Evolutionary conservation across 305 asterid species (phyloP).

Genomic region (Fraxinus sp.): DNA sequence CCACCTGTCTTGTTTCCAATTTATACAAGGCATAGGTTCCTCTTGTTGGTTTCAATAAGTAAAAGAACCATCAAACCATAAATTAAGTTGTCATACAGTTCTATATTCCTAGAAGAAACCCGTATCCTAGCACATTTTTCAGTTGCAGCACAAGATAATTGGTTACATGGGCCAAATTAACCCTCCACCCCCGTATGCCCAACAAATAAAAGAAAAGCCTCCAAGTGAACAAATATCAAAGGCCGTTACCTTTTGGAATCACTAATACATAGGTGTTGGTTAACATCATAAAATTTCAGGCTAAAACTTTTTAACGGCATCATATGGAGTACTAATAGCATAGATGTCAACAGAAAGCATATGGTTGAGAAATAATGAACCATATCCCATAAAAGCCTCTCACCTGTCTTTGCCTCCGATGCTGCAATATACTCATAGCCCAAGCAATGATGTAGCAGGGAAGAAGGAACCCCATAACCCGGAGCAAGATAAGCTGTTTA

Average conservation of each 20-base stretch:
- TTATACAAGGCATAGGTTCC: neutral
- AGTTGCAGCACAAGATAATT: neutral
- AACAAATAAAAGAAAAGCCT: neutral
- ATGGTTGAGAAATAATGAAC: neutral
- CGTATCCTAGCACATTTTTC: neutral
- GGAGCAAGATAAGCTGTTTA: conserved; percentile 51
- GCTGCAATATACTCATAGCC: conserved; percentile 50
- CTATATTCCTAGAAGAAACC: neutral
- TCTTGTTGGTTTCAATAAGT: neutral
- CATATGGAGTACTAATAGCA: neutral
- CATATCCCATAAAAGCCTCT: neutral
- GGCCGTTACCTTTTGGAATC: neutral
- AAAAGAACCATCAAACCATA: neutral
- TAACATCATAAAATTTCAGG: neutral
- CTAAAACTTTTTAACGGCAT: neutral
- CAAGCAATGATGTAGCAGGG: conserved; percentile 55
- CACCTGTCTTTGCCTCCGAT: conserved; percentile 58
- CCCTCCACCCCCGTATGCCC: neutral
- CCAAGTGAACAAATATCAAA: neutral
- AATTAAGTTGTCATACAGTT: neutral
- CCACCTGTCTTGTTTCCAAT: neutral
- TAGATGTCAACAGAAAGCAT: neutral
- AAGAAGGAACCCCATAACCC: conserved; percentile 50
- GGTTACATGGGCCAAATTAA: neutral
- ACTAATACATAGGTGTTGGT: neutral